A percentile compares a stretch with the other conserved stretches of the same genome.
Evolutionary conservation across 345 rosid species (phyloP).

Genomic region (Durio zibethinus): DNA sequence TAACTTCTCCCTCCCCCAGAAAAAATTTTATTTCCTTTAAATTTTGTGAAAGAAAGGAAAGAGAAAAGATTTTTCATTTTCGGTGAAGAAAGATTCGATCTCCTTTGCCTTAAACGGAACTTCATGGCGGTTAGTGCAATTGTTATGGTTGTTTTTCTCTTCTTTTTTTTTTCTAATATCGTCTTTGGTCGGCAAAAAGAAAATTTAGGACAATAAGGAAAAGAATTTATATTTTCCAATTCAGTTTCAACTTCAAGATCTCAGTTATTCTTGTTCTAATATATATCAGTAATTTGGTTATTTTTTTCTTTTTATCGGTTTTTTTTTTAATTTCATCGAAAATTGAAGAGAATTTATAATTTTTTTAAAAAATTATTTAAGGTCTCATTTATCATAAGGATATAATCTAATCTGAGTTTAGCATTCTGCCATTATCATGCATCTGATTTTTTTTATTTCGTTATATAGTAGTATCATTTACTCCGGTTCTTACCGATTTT

Average conservation of each 20-base stretch:
- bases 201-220: not conserved
- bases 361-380: not conserved
- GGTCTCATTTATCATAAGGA: not conserved
- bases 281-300: not conserved
- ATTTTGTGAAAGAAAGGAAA: not conserved
- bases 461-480: not conserved
- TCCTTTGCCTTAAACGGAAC: not conserved
- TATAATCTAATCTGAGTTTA: not conserved
- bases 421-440: not conserved
- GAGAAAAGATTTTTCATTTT: not conserved
- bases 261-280: not conserved
- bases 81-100: not conserved
- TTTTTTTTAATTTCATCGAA: not conserved
- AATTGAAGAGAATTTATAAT: not conserved
- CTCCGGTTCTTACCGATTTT: not conserved
- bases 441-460: not conserved
- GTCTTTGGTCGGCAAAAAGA: not conserved
- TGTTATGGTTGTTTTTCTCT: not conserved
- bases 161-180: not conserved
- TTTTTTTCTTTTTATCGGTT: not conserved
- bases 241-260: not conserved
- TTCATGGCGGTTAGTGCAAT: constrained; percentile 11
- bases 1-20: not conserved
- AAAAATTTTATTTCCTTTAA: not conserved
- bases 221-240: not conserved